phyloP scores from a whole-genome alignment of 176 grass and related monocot genomes.

The Triticum urartu region DNA sequence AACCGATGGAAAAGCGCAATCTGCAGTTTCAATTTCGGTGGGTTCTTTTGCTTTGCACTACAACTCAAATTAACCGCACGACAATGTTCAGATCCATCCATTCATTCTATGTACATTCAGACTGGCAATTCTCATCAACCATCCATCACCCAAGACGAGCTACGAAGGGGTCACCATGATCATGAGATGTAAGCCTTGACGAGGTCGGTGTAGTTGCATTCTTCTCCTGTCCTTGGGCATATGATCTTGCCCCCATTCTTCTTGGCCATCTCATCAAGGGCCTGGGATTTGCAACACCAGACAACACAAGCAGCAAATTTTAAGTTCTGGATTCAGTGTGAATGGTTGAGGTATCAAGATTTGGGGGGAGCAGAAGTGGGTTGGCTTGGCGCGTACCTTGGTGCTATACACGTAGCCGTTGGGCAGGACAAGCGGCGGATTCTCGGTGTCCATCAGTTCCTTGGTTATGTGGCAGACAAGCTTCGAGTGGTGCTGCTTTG shows the following conservation, averaged over 20 bases:
- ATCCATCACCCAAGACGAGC: background rate
- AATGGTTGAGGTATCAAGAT: background rate
- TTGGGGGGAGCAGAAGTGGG: background rate
- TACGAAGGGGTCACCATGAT: background rate
- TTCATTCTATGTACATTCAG: slow-evolving; percentile 48
- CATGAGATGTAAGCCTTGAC: slow-evolving; percentile 87
- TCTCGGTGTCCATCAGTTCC: slow-evolving; percentile 97
- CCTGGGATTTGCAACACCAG: slow-evolving; percentile 41
- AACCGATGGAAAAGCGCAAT: background rate
- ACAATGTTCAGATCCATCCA: slow-evolving; percentile 16
- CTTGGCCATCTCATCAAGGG: slow-evolving; percentile 90
- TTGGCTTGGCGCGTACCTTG: slow-evolving; percentile 48
- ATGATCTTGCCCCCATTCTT: slow-evolving; percentile 78
- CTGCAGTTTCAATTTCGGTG: background rate
- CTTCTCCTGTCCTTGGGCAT: slow-evolving; percentile 72
- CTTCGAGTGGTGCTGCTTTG: slow-evolving; percentile 94
- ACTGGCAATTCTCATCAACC: background rate
- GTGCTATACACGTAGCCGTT: slow-evolving; percentile 93
- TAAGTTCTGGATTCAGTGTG: background rate
- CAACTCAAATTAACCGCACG: slow-evolving; percentile 31
- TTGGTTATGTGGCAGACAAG: slow-evolving; percentile 97
- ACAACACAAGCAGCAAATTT: background rate
- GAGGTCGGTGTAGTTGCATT: slow-evolving; percentile 68
- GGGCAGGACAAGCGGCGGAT: slow-evolving; percentile 82
- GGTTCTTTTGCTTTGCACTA: slow-evolving; percentile 14